Evolutionary conservation across 1,284 basidiomycete species (phyloP), one percentile per base, ranked within the genome.

Genomic region (Tremellales sp.): DNA sequence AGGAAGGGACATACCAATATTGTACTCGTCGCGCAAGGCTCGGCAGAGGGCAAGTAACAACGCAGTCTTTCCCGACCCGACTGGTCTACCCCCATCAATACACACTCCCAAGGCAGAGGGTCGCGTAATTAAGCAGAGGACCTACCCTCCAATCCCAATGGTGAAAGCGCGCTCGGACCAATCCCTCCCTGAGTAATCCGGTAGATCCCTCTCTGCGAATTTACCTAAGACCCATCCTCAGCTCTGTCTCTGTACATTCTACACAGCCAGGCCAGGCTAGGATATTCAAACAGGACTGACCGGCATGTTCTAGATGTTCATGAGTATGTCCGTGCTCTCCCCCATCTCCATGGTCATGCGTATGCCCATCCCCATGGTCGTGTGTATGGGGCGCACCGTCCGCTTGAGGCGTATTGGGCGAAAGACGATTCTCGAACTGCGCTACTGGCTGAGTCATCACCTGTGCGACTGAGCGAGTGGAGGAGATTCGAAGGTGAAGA

Each of bases 11-110:
- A 61, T 62, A 86, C 91, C 92, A 44, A 98, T 87, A 73, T 98
- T 97, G 74, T 87, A 88, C 56, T 85, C 79, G 37, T 84, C 82
- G 48, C 94, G 81, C 45, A 98, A 78, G 45, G 79, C 81, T 64
- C 84, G 81, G 74, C 96, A 98, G n/a, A 98, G 80, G 0, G 89
- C 89, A 37, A 98, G 82, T 0, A 93, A 87, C 51, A 98, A 76
- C 0, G 94, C 94, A 0, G 94, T 98, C 79, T 98, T 97, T 12
- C 96, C 96, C 1, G 92, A 96, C 11, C 96, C 96, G 19, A 98
- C 94, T 1, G 94, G 90, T 1, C 89, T 92, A 56, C 46, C 47
- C 44, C 27, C 33, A 22, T 23, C n/a, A 47, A 48, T 36, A 29
- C 10, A 29, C 23, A 26, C 26, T 10, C 19, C 5, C 11, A 22